Base-by-base conservation (phyloP, 768 basidiomycete species). In the Amanita rubescens region DNA sequence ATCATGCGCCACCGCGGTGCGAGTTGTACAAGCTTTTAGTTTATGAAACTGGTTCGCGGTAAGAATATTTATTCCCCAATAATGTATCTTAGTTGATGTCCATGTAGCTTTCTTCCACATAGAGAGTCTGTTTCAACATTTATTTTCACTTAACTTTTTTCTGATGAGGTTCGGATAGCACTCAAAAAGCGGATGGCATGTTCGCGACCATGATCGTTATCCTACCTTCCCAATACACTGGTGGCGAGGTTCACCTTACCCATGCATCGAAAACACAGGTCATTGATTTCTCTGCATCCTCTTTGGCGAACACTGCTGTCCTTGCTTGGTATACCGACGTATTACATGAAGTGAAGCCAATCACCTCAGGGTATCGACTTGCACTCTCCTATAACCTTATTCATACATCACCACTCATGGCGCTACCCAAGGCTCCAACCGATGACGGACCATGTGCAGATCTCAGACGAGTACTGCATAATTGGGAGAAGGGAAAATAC, bases 281-380 rank as follows among this genome's bases (percentile, higher is more conserved):
- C 11, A 61, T 73, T 58, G 68, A 71, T 56, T 58, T 62, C 34
- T 59, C 54, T 5, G 27, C 12, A 35, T 66, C 67, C 11, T 73
- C 73, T 37, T 32, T 54, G 3, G 42, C 57, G 2, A 24, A 58
- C 8, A 69, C 69, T 0, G 60, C 67, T 14, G 64, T 70, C n/a
- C 58, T 73, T 15, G 64, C 71, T 8, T 76, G 74, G 71, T 73
- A 74, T 53, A 71, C 68, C 14, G 71, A 70, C 55, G 71, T 73
- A 15, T 49, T 55, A 12, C 72, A 71, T 57, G 69, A 70, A 51
- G 62, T 74, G 54, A 71, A 71, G 53, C 69, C 68, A 8, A 62
- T 75, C 46, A 69, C 65, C 3, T 60, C 64, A 12, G 74, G 74
- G 3, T 71, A 69, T 49, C 67, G 69, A 3, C 66, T 75, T 6